phyloP scores from a whole-genome alignment of 2,329 filamentous ascomycete species.

The Phymatotrichopsis omnivora region DNA sequence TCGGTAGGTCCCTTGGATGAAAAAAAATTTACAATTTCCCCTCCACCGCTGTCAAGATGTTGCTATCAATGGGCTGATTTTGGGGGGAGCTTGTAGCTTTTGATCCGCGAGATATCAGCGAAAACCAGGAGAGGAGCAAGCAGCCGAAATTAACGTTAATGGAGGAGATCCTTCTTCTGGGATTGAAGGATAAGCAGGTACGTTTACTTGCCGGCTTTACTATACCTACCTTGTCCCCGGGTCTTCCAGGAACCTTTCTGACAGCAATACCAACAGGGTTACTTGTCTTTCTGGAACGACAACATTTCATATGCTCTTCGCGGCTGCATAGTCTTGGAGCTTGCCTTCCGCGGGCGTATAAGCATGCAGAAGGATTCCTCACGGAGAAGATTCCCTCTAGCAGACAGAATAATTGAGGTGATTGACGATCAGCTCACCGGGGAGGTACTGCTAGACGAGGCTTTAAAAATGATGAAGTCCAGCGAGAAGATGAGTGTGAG shows the following conservation, averaged over 20 bases:
- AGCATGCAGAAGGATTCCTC: constrained; percentile 97
- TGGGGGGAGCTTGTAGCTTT: constrained; percentile 47
- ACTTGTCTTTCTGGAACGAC: constrained; percentile 99
- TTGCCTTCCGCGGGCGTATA: constrained; percentile 90
- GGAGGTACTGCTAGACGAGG: constrained; percentile 93
- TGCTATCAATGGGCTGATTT: not conserved
- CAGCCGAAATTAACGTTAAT: constrained; percentile 97
- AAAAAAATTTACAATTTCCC: not conserved
- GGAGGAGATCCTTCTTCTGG: constrained; percentile 93
- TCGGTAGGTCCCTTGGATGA: constrained; percentile 38
- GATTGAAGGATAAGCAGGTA: constrained; percentile 98
- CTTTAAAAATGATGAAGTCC: constrained; percentile 99
- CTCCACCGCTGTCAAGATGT: constrained; percentile 1
- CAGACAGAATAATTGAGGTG: constrained; percentile 91
- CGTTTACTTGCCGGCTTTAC: constrained; percentile 30
- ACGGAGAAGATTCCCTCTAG: constrained; percentile 79
- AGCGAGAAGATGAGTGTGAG: constrained; percentile 99
- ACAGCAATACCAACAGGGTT: constrained; percentile 56
- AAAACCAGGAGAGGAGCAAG: constrained; percentile 91
- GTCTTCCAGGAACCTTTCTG: constrained; percentile 7
- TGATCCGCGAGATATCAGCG: constrained; percentile 92
- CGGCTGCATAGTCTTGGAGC: constrained; percentile 95
- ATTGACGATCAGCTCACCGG: constrained; percentile 93
- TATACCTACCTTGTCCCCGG: not conserved
- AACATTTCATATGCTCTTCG: constrained; percentile 97